These are phyloP conservation scores for Pythium scleroteichum DNA, from an alignment of 352 stramenopile genomes.

Conservation along the genomic window DNA sequence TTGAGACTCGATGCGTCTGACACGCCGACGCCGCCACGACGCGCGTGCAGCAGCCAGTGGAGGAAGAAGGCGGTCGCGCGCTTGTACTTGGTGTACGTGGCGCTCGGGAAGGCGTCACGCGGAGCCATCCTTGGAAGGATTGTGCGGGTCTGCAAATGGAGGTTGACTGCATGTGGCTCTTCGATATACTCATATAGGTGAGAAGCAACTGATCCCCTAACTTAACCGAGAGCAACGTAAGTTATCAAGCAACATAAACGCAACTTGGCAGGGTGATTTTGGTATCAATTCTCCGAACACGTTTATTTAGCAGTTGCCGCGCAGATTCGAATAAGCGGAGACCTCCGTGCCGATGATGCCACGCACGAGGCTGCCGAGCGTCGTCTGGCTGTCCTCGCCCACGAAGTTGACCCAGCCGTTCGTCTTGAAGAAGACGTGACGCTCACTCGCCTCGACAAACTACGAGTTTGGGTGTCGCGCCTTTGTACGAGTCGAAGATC, in stretches of 20 bases:
- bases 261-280: too few relatives aligned
- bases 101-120: background rate
- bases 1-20: background rate
- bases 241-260: too few relatives aligned
- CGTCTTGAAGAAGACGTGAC: conserved; percentile 18
- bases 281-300: too few relatives aligned
- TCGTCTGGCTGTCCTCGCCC: background rate
- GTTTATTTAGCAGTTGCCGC: too few relatives aligned
- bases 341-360: too few relatives aligned
- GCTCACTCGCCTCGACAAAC: conserved; percentile 30
- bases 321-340: too few relatives aligned
- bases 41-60: conserved; percentile 6
- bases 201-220: too few relatives aligned
- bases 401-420: conserved; percentile 2
- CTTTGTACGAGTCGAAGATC: conserved; percentile 43
- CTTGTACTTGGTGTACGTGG: conserved; percentile 1
- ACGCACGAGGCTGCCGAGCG: conserved; percentile 8
- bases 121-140: too few relatives aligned
- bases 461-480: conserved; percentile 31
- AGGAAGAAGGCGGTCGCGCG: background rate
- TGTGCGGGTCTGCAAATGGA: too few relatives aligned
- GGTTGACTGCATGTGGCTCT: too few relatives aligned
- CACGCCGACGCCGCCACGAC: background rate
- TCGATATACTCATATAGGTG: too few relatives aligned
- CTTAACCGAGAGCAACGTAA: too few relatives aligned